Conservation (phyloP, 768 basidiomycete species). For the Vishniacozyma victoriae region DNA sequence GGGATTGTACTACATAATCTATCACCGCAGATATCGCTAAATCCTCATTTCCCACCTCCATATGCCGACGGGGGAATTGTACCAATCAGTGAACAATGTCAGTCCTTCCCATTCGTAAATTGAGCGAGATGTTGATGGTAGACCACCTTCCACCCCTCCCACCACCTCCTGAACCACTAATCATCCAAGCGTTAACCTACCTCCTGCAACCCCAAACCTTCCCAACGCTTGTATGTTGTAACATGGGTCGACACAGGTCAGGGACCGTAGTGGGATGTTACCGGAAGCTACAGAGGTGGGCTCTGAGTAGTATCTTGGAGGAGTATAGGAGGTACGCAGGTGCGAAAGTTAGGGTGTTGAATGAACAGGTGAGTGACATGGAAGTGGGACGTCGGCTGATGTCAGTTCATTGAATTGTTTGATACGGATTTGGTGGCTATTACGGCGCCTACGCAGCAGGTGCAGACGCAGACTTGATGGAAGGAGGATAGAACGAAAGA, state of each 20-base stretch:
- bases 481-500: too few relatives aligned
- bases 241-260: constrained; percentile 46
- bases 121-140: constrained; percentile 6
- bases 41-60: constrained; percentile 42
- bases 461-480: too few relatives aligned
- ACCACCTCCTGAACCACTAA: constrained; percentile 45
- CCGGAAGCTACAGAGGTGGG: constrained; percentile 47
- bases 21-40: constrained; percentile 33
- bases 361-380: constrained; percentile 47
- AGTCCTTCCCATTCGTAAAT: constrained; percentile 8
- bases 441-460: constrained; percentile 14
- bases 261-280: constrained; percentile 46
- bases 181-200: constrained; percentile 46
- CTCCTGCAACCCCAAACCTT: constrained; percentile 44
- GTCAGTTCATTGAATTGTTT: constrained; percentile 49
- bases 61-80: constrained; percentile 35
- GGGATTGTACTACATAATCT: constrained; percentile 45
- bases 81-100: constrained; percentile 33
- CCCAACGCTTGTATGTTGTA: constrained; percentile 46
- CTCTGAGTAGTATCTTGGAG: constrained; percentile 44
- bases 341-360: constrained; percentile 46
- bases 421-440: constrained; percentile 45
- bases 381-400: too few relatives aligned
- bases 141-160: constrained; percentile 40
- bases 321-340: constrained; percentile 48